Evolutionary conservation across 1,284 basidiomycete species (phyloP), one percentile per base, ranked within the genome.

Genomic region (Irpex sp.): DNA sequence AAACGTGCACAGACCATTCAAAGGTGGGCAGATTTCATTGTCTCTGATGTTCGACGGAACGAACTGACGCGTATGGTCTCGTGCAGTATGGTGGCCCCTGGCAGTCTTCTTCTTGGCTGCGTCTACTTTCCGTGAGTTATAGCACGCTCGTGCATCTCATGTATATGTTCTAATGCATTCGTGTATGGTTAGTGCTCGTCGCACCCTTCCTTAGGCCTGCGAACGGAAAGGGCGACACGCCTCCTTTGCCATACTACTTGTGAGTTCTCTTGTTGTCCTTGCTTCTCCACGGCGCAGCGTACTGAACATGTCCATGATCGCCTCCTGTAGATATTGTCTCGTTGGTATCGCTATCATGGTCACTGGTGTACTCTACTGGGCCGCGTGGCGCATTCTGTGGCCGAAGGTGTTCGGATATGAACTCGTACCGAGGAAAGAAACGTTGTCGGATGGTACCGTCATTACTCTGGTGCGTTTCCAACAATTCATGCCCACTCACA

Each of bases 161-260:
- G 9, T 56, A 8, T 34, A 6, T 21, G 19, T 3, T 59, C 11
- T 36, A 44, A 44, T 11, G 40, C 8, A 36, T 4, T 26, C 26
- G 26, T 26, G 31, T 8, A 49, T 3, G 5, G 19, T 1, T 38
- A 85, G 84, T 87, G 48, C 73, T 87, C 5, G 68, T 87, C 31
- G 79, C 80, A 1, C 86, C 86, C 0, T 88, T 84, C 76, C 63
- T 88, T 3, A 81, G 70, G 21, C 86, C 87, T 3, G 73, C 81
- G 0, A 82, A 83, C 65, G 78, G 78, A 4, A 76, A 83, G 0
- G 86, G 86, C 5, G 84, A 87, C 65, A 85, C 84, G 0, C 85
- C 84, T 2, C 85, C 84, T 5, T 69, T 87, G 44, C 83, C 85
- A 2, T 86, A 86, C 66, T 87, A 85, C 67, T 68, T 87, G 77